Base-by-base conservation (phyloP, 108 stramenopile genomes). In the Fragilariopsis cylindrus region DNA sequence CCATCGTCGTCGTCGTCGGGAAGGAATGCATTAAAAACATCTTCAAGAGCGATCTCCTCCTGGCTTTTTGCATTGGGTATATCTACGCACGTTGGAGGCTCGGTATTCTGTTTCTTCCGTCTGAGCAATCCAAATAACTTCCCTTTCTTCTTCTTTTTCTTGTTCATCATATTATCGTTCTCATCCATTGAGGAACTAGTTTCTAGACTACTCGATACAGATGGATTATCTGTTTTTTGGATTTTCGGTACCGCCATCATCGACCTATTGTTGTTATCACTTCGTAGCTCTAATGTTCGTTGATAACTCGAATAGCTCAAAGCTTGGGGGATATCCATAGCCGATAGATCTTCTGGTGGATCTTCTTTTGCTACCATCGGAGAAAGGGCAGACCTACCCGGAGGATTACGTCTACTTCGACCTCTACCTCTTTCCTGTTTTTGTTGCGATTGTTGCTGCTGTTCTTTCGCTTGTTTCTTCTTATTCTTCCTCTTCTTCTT, bases 31-130 rank as follows among this genome's bases (percentile, higher is more conserved):
- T 70, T 64, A 50, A 70, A 67, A 13, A 62, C 76, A 64, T 67
- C 76, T 46, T 76, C 6, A 7, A 76, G 6, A 4, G 76, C 76
- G 3, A 60, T 12, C 9, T 76, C 76, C 64, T 76, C 76, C 42
- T 40, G 48, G 4, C 57, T 58, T 48, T 70, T 56, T 7, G 60
- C 45, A 39, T 48, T 45, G 9, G 69, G 56, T 56, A 63, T 39
- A 13, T 69, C 39, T 39, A 53, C 60, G 15, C 46, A 56, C 13
- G 58, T 53, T 46, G 76, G 76, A 60, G 75, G 75, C 45, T 76
- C 48, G 18, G 44, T 52, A 30, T 50, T 68, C 49, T 68, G 39
- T 40, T 0, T 65, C 46, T 48, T 65, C 49, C 30, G 30, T 7
- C 67, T 19, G 5, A 63, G 45, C 6, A 63, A 43, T 43, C 43